Evolutionary conservation across 208 protist genomes (phyloP).

Genomic region (Trypanosoma brucei): DNA sequence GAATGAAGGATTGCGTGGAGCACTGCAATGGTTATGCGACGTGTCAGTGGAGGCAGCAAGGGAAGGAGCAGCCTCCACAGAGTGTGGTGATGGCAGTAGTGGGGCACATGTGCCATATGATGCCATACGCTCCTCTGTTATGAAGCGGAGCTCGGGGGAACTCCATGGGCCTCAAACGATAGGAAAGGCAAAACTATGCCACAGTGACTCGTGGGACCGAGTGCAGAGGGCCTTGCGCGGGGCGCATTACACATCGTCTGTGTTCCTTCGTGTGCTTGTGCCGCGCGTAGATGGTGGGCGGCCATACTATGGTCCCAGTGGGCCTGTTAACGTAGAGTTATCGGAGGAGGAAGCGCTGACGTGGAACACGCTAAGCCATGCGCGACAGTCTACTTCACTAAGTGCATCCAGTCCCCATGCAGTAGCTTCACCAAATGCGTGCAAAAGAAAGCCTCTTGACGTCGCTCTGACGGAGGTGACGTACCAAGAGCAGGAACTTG

Average conservation of each 20-base stretch:
- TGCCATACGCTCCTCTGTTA: conserved; percentile 49
- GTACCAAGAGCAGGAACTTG: conserved; percentile 80
- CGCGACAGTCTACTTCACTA: conserved; percentile 19
- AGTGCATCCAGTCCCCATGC: neutral
- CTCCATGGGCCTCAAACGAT: neutral
- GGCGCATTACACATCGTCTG: conserved; percentile 47
- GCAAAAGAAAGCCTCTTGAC: conserved; percentile 23
- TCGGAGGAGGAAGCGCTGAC: conserved; percentile 29
- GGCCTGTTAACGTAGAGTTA: conserved; percentile 32
- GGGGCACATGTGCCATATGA: conserved; percentile 45
- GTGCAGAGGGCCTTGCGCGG: conserved; percentile 55
- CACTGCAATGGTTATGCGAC: conserved; percentile 38
- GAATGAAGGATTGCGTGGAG: conserved; percentile 56
- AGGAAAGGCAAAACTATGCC: neutral
- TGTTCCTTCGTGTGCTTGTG: conserved; percentile 66
- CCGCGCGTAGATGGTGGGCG: conserved; percentile 33
- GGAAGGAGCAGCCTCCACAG: conserved; percentile 27
- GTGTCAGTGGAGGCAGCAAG: conserved; percentile 47
- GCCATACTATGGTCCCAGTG: conserved; percentile 41
- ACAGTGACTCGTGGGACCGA: conserved; percentile 39
- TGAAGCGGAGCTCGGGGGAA: conserved; percentile 13
- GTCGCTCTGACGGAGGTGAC: conserved; percentile 53
- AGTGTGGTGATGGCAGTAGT: neutral
- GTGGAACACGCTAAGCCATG: conserved; percentile 30
- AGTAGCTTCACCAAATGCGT: neutral